A percentile compares a stretch with the other conserved stretches of the same genome.
Evolutionary conservation across 345 rosid species (phyloP).

Genomic region (Gossypium australe): DNA sequence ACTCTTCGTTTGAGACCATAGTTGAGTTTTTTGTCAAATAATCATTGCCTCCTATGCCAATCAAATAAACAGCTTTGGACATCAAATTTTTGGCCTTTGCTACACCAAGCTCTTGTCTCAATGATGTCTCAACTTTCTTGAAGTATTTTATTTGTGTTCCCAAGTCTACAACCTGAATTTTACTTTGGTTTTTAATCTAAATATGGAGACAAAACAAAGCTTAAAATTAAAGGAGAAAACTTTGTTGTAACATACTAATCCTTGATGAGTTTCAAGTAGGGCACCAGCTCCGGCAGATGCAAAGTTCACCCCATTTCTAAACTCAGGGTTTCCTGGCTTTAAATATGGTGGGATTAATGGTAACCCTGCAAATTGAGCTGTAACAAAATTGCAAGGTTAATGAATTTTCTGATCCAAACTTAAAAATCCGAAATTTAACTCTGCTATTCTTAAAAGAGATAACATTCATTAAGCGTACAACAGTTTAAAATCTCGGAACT

Average conservation of each 20-base stretch:
- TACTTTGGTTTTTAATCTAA: too few species aligned
- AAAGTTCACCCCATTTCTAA: conserved; percentile 25
- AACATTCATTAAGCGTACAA: neutral
- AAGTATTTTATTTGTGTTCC: conserved; percentile 21
- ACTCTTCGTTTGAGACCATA: conserved; percentile 12
- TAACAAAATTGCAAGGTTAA: neutral
- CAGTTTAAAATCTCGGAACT: too few species aligned
- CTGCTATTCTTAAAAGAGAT: neutral
- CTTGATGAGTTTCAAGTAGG: conserved; percentile 24
- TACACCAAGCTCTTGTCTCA: conserved; percentile 22
- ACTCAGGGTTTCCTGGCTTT: conserved; percentile 14
- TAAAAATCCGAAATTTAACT: neutral
- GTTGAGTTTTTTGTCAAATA: conserved; percentile 16
- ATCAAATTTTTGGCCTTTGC: conserved; percentile 16
- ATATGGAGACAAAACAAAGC: too few species aligned
- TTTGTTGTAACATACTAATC: neutral
- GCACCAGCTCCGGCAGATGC: conserved; percentile 36
- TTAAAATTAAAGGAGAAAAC: neutral
- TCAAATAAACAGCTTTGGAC: conserved; percentile 23
- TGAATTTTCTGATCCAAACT: neutral
- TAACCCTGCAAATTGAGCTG: conserved; percentile 38
- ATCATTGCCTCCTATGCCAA: conserved; percentile 23
- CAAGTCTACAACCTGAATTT: conserved; percentile 18
- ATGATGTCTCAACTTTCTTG: conserved; percentile 18
- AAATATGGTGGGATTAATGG: conserved; percentile 43